phyloP scores from a whole-genome alignment of 768 basidiomycete genomes.

The Tylopilus plumbeoviolaceoides region DNA sequence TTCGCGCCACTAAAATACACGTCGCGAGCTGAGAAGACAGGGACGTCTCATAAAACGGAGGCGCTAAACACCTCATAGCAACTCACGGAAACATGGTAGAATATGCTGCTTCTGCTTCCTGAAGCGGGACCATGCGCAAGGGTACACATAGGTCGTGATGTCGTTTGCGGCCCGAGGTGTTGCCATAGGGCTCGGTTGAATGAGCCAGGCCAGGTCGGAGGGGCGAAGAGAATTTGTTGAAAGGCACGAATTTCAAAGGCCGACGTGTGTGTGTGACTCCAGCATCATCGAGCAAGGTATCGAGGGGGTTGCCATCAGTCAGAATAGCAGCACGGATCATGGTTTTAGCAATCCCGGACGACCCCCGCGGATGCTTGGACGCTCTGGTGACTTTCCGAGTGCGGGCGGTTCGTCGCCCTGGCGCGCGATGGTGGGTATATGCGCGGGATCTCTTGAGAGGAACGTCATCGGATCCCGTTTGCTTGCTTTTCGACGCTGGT shows the following conservation, averaged over 20 bases:
- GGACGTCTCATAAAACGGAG: conserved; percentile 5
- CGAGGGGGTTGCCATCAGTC: conserved; percentile 22
- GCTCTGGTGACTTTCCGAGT: not conserved
- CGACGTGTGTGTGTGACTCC: conserved; percentile 15
- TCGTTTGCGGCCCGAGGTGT: not conserved
- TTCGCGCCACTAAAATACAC: not conserved
- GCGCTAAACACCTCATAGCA: not conserved
- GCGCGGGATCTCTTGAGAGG: conserved; percentile 8
- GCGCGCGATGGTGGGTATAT: conserved; percentile 15
- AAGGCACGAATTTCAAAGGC: conserved; percentile 27
- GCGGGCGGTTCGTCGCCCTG: not conserved
- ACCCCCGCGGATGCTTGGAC: not conserved
- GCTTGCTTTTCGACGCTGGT: not conserved
- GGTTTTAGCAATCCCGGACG: conserved; percentile 8
- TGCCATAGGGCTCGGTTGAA: not conserved
- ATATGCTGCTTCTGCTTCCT: conserved; percentile 27
- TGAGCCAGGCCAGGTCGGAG: not conserved
- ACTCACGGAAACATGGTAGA: conserved; percentile 26
- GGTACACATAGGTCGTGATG: conserved; percentile 12
- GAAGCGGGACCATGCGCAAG: conserved; percentile 23
- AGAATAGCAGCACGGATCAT: conserved; percentile 27
- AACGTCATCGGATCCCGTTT: not conserved
- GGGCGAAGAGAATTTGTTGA: conserved; percentile 18
- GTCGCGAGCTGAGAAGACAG: conserved; percentile 1
- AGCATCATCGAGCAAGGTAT: conserved; percentile 10